A percentile compares a stretch with the other conserved stretches of the same genome.
phyloP scores from a whole-genome alignment of 2,329 filamentous ascomycete genomes.

The Fulvia fulva region DNA sequence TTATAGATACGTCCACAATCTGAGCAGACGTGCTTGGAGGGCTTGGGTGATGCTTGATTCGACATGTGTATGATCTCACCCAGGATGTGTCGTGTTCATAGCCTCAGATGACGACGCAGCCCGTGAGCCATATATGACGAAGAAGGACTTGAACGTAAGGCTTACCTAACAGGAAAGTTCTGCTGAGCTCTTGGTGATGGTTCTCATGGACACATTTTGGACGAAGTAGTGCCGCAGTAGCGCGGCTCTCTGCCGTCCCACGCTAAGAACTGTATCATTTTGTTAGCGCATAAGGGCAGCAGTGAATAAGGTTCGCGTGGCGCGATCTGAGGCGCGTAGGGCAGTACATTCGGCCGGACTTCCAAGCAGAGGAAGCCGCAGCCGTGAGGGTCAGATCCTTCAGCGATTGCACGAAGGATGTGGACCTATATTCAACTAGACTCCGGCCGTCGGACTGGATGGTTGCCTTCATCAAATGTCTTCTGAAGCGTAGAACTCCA shows the following conservation, averaged over 20 bases:
- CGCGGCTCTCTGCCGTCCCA: not conserved
- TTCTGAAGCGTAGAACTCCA: too few relatives aligned
- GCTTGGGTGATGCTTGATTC: slow-evolving; percentile 6
- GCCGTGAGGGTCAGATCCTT: not conserved
- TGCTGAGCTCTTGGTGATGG: not conserved
- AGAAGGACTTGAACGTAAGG: not conserved
- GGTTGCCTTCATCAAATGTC: too few relatives aligned
- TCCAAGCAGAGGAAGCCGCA: not conserved
- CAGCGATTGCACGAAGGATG: too few relatives aligned
- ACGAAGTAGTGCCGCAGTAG: not conserved
- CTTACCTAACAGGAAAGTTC: not conserved
- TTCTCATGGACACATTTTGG: not conserved
- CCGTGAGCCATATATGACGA: not conserved
- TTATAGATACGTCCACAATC: slow-evolving; percentile 20
- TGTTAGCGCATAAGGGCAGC: not conserved
- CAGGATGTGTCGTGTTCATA: not conserved
- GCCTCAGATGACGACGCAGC: not conserved
- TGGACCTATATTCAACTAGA: too few relatives aligned
- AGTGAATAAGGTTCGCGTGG: not conserved
- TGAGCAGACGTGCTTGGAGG: slow-evolving; percentile 12
- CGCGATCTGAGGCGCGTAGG: not conserved
- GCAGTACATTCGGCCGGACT: not conserved
- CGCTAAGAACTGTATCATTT: not conserved
- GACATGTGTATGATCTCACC: not conserved
- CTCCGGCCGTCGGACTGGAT: not conserved